Evolutionary conservation across 352 stramenopile genomes (phyloP).

Genomic region (Phytophthora syringae): DNA sequence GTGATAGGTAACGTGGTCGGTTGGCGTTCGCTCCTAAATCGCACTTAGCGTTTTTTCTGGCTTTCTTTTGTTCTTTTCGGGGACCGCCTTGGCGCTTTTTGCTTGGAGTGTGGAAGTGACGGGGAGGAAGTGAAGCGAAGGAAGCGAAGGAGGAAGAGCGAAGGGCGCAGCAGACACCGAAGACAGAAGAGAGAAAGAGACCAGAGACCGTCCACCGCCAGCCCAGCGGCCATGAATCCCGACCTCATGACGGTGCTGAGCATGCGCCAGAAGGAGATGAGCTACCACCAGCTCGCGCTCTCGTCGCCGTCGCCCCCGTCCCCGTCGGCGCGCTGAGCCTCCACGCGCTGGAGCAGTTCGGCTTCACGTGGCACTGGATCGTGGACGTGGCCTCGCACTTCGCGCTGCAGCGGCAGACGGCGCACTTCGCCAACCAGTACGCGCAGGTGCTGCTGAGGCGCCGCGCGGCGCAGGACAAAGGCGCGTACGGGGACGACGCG

Average conservation of each 20-base stretch:
- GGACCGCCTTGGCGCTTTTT: too few relatives aligned
- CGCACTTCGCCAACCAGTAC: constrained; percentile 81
- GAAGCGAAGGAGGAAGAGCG: constrained; percentile 5
- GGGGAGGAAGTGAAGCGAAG: constrained; percentile 29
- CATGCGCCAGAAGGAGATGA: constrained; percentile 87
- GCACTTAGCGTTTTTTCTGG: constrained; percentile 35
- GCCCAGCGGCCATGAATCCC: constrained; percentile 46
- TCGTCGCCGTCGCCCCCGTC: constrained; percentile 34
- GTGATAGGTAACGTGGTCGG: background rate
- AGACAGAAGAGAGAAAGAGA: constrained; percentile 9
- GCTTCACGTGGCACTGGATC: constrained; percentile 84
- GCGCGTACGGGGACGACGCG: constrained; percentile 60
- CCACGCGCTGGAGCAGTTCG: constrained; percentile 73
- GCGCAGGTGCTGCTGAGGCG: constrained; percentile 75
- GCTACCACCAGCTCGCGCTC: constrained; percentile 70
- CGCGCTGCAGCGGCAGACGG: constrained; percentile 78
- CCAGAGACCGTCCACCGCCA: background rate
- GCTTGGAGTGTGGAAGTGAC: constrained; percentile 51
- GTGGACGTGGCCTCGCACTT: constrained; percentile 68
- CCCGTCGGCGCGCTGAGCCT: constrained; percentile 56
- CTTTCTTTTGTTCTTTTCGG: constrained; percentile 21
- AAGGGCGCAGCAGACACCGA: background rate
- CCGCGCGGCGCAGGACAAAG: constrained; percentile 49
- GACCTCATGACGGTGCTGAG: constrained; percentile 80
- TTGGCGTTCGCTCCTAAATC: background rate